Conservation (phyloP, 129 eudicot species). For the Artemisia annua region DNA sequence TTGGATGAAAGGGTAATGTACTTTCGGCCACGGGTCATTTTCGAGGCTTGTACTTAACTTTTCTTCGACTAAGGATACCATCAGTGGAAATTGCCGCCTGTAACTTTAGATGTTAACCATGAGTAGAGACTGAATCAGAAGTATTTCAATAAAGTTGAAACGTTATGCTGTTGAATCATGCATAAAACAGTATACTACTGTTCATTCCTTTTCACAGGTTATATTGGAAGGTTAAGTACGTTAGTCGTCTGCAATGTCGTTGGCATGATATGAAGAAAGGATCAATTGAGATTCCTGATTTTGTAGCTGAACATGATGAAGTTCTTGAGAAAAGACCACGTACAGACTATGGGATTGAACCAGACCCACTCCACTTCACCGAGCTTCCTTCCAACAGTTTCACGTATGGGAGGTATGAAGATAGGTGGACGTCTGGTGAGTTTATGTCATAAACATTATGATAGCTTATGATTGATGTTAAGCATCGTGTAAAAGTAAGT, state of each 20-base stretch:
- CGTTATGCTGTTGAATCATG: too few relatives aligned
- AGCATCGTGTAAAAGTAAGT: not conserved
- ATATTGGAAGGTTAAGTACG: slow-evolving; percentile 90
- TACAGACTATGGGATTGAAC: slow-evolving; percentile 93
- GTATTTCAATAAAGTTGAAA: not conserved
- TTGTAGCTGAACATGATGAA: slow-evolving; percentile 76
- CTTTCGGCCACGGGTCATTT: too few relatives aligned
- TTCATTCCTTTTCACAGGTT: slow-evolving; percentile 36
- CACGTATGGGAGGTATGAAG: slow-evolving; percentile 63
- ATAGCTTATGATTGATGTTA: not conserved
- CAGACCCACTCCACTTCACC: slow-evolving; percentile 70
- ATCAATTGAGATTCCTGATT: slow-evolving; percentile 84
- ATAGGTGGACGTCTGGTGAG: slow-evolving; percentile 73
- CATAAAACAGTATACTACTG: not conserved
- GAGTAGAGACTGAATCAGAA: not conserved
- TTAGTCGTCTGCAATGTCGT: slow-evolving; percentile 84
- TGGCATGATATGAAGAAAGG: slow-evolving; percentile 93
- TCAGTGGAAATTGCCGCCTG: too few relatives aligned
- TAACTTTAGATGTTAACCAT: not conserved
- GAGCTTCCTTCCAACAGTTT: slow-evolving; percentile 56
- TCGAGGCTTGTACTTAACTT: too few relatives aligned
- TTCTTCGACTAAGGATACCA: too few relatives aligned
- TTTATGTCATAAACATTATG: slow-evolving; percentile 38
- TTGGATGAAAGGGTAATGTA: too few relatives aligned
- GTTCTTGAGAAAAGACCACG: slow-evolving; percentile 82